Conservation (phyloP, 2,329 filamentous ascomycete genomes). For the Curvularia spicifera region DNA sequence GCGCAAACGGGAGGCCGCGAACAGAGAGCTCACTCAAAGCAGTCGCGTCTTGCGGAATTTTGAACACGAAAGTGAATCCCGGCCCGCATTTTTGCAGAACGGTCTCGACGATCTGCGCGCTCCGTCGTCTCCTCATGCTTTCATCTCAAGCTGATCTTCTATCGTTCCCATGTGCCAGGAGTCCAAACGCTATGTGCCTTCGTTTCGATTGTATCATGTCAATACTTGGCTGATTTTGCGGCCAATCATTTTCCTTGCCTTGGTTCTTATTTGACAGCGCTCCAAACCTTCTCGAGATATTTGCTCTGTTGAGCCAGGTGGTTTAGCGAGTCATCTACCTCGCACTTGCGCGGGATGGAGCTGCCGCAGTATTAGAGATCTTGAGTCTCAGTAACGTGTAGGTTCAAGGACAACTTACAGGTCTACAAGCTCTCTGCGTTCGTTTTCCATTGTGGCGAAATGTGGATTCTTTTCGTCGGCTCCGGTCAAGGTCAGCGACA, state of each 20-base stretch:
- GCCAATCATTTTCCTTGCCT: not conserved
- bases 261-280: not conserved
- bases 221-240: not conserved
- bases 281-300: slow-evolving; percentile 2
- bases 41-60: not conserved
- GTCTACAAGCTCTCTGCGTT: slow-evolving; percentile 6
- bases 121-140: not conserved
- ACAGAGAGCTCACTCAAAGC: not conserved
- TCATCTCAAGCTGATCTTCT: not conserved
- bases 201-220: not conserved
- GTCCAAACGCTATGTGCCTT: not conserved
- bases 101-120: not conserved
- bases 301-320: not conserved
- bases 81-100: not conserved
- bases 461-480: not conserved
- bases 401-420: not conserved
- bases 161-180: not conserved
- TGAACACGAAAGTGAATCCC: not conserved
- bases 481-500: not conserved
- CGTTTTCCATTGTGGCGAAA: slow-evolving; percentile 5
- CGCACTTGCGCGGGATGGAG: slow-evolving; percentile 5
- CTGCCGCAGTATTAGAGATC: not conserved
- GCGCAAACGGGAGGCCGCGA: not conserved
- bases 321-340: slow-evolving; percentile 2
- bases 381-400: not conserved